Evolutionary conservation across 2,329 filamentous ascomycete genomes (phyloP), one percentile per base, ranked within the genome.

Genomic region (Colletotrichum trifolii): DNA sequence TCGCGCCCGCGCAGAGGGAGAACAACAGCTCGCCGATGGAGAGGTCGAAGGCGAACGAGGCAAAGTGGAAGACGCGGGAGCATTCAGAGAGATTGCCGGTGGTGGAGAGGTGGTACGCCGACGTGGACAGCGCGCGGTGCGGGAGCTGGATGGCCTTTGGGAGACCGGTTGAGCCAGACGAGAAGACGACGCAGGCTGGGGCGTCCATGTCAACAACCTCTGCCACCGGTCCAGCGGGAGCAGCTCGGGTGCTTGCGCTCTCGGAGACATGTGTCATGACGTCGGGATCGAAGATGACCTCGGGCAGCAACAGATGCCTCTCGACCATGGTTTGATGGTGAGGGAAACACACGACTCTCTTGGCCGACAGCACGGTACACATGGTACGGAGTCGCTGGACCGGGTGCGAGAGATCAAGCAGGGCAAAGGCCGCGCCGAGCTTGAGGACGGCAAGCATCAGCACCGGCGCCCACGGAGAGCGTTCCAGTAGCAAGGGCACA

Each of bases 121-220:
- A 79, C 45, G 79, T 81, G 25, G 78, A 78, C 60, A 80, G 82
- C 55, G 80, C 81, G 35, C 71, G 73, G 60, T 84, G 82, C 2
- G 77, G 77, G 61, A 84, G 76, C 43, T 88, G 79, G 4, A 89
- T 85, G 34, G 87, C 87, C 75, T 89, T 89, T 1, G 87, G 87
- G 60, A 81, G 83, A 6, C 87, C 87, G 0, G 87, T 89, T 61
- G 85, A 89, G 10, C 87, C 87, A 1, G 87, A 89, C 9, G 87
- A 89, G 71, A 89, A 89, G 70, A 89, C 87, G 69, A 89, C 43
- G 43, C 49, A 58, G n/a, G 54, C 54, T 5, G 25, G 25, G 4
- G 54, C 33, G 35, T 47, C 12, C 25, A 25, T 25, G 0, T 57
- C 2, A 0, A 7, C 2, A 0, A 7, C 6, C 6, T 47, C 33